Evolutionary conservation across 1,139 yeast genomes (phyloP).

Genomic region (Protomyces inundatus): DNA sequence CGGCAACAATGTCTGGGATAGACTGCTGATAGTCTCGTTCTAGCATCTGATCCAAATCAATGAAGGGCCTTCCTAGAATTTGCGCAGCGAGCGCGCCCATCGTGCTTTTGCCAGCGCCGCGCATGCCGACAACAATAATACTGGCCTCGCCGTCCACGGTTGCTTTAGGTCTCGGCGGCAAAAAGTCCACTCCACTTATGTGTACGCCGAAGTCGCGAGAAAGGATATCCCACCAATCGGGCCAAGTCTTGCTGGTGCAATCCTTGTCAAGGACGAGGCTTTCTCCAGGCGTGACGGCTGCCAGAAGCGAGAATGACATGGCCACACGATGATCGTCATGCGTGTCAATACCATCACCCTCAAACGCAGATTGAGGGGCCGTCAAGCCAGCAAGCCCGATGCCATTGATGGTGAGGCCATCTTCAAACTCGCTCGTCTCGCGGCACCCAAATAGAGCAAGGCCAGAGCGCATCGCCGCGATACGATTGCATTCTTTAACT

Average conservation of each 20-base stretch:
- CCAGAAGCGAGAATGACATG: constrained; percentile 87
- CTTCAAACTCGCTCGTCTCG: constrained; percentile 71
- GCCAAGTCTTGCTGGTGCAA: constrained; percentile 98
- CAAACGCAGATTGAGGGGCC: constrained; percentile 38
- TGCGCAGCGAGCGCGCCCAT: constrained; percentile 75
- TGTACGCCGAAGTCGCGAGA: constrained; percentile 60
- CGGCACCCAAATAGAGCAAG: constrained; percentile 83
- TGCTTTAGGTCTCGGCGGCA: constrained; percentile 29
- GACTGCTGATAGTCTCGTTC: constrained; percentile 53
- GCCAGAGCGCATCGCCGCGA: constrained; percentile 87
- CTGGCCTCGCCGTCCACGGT: constrained; percentile 38
- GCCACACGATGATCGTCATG: constrained; percentile 98
- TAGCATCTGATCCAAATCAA: constrained; percentile 73
- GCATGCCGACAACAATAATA: constrained; percentile 88
- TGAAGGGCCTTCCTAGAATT: constrained; percentile 61
- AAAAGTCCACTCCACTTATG: constrained; percentile 54
- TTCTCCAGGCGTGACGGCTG: constrained; percentile 50
- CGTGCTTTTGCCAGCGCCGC: constrained; percentile 95
- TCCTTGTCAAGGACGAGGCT: constrained; percentile 78
- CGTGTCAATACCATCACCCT: constrained; percentile 54
- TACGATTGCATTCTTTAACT: constrained; percentile 94
- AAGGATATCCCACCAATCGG: constrained; percentile 98
- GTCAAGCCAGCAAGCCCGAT: constrained; percentile 36
- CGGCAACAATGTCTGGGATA: constrained; percentile 62
- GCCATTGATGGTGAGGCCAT: constrained; percentile 86